These are phyloP conservation scores for Hymenochaete sp. DNA, from an alignment of 1,284 basidiomycete genomes.

Conservation along the genomic window DNA sequence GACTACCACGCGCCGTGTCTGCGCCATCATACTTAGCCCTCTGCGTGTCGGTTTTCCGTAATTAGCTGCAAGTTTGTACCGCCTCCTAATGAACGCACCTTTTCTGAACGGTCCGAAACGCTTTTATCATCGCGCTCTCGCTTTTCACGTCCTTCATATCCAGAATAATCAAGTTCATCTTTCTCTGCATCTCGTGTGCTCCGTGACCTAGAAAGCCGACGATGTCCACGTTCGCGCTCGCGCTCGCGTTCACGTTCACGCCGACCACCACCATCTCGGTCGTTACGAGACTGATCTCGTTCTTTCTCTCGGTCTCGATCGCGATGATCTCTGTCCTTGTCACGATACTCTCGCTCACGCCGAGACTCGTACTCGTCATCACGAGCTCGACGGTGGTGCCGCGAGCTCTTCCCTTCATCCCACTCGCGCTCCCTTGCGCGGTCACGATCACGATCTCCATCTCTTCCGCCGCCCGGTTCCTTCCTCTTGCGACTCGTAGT, in stretches of 20 bases:
- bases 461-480: constrained; percentile 41
- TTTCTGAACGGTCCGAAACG: constrained; percentile 40
- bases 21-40: constrained; percentile 43
- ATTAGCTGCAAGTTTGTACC: not conserved
- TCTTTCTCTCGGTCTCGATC: constrained; percentile 18
- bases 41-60: no score
- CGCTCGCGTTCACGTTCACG: constrained; percentile 29
- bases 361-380: constrained; percentile 17
- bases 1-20: constrained; percentile 30
- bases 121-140: constrained; percentile 18
- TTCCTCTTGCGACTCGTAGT: constrained; percentile 68
- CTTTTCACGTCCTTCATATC: constrained; percentile 18
- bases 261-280: constrained; percentile 34
- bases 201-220: constrained; percentile 25
- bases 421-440: constrained; percentile 29
- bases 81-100: constrained; percentile 36
- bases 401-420: constrained; percentile 27
- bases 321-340: constrained; percentile 19
- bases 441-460: constrained; percentile 25
- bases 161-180: constrained; percentile 22
- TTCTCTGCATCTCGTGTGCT: constrained; percentile 26
- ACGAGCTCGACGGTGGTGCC: constrained; percentile 13
- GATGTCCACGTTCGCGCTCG: constrained; percentile 25
- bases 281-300: constrained; percentile 24
- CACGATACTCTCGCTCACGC: constrained; percentile 22